These are phyloP conservation scores for Fusarium proliferatum DNA, from an alignment of 2,329 filamentous ascomycete genomes.

Conservation along the genomic window DNA sequence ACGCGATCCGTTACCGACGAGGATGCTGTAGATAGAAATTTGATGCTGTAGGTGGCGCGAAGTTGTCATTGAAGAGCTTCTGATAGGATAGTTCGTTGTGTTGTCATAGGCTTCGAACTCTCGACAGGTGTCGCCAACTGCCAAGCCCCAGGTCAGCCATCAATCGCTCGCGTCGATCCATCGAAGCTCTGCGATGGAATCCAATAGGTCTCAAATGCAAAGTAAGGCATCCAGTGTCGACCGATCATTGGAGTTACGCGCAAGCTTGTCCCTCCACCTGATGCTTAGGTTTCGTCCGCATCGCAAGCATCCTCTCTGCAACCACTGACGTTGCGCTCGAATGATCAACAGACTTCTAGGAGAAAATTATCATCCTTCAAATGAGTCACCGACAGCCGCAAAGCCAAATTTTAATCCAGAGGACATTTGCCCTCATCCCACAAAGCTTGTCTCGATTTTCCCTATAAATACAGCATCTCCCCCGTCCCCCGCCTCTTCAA, in stretches of 20 bases:
- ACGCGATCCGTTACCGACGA: fast-evolving
- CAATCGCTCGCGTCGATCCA: not conserved
- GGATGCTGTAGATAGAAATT: fast-evolving
- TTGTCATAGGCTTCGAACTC: not conserved
- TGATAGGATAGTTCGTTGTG: not conserved
- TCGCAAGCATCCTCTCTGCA: no score
- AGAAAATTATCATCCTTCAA: not conserved
- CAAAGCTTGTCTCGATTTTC: not conserved
- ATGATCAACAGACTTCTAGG: not conserved
- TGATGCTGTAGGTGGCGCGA: not conserved
- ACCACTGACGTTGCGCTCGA: not conserved
- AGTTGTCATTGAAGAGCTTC: not conserved
- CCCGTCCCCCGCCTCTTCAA: not conserved
- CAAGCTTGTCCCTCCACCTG: not conserved
- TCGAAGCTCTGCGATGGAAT: not conserved
- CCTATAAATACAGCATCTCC: not conserved
- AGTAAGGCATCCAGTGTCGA: not conserved
- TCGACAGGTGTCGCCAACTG: not conserved
- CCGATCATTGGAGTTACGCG: not conserved
- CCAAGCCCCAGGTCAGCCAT: not conserved
- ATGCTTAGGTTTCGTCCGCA: not conserved
- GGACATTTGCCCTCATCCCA: not conserved
- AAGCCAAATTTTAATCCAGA: not conserved
- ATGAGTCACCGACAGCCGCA: not conserved
- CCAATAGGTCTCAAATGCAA: fast-evolving